Evolutionary conservation across 805 yeast genomes (phyloP).

Genomic region (Saccharomyces cerevisiae): DNA sequence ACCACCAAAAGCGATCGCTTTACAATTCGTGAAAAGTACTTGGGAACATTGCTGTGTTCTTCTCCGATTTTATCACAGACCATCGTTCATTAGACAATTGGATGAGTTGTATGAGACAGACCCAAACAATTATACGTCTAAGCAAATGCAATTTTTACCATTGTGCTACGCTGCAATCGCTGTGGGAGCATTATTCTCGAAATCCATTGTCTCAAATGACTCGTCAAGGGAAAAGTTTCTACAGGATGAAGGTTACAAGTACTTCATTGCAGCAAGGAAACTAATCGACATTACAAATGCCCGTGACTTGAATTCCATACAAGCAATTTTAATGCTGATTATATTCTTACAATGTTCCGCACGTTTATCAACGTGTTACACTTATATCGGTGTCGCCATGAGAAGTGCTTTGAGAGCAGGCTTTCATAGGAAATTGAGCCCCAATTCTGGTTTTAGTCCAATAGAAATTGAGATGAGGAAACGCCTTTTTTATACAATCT

Average conservation of each 20-base stretch:
- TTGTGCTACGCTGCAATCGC: conserved; percentile 79
- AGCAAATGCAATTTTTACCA: conserved; percentile 75
- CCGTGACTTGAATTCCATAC: conserved; percentile 73
- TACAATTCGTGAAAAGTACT: conserved; percentile 63
- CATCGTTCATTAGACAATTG: conserved; percentile 66
- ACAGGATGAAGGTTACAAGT: conserved; percentile 65
- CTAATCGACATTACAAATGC: conserved; percentile 82
- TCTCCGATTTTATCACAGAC: conserved; percentile 80
- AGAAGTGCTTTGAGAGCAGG: conserved; percentile 83
- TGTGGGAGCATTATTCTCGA: conserved; percentile 70
- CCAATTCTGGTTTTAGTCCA: conserved; percentile 38
- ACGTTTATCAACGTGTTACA: conserved; percentile 78
- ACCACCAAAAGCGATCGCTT: conserved; percentile 70
- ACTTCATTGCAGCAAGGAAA: conserved; percentile 78
- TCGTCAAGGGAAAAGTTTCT: conserved; percentile 24
- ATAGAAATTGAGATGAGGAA: conserved; percentile 81
- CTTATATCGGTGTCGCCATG: conserved; percentile 83
- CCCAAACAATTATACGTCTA: conserved; percentile 64
- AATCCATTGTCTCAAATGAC: conserved; percentile 11
- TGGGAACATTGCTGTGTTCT: conserved; percentile 84
- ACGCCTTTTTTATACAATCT: conserved; percentile 79
- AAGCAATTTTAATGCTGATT: conserved; percentile 78
- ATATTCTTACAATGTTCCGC: conserved; percentile 82
- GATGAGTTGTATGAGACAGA: conserved; percentile 71
- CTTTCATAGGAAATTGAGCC: conserved; percentile 63